Percentiles rank a stretch among this genome's conserved stretches.
Conservation (phyloP, 2,329 filamentous ascomycete species). For the Fusarium oligoseptatum region DNA sequence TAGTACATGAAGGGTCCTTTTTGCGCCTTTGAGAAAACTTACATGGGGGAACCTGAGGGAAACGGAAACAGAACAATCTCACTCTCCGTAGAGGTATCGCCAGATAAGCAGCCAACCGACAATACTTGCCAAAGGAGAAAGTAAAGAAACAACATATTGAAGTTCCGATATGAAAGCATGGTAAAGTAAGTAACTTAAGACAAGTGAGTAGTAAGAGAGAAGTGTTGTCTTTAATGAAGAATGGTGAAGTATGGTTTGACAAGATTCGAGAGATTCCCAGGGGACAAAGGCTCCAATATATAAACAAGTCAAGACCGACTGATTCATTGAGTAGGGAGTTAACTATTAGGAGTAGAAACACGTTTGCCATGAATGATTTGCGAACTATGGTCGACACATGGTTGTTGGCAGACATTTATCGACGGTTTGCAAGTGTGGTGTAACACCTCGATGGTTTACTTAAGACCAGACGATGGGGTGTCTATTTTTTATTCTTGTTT, state of each 20-base stretch:
- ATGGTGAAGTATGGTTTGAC: not conserved
- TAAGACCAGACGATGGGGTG: not conserved
- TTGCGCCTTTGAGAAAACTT: not conserved
- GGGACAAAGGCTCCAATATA: not conserved
- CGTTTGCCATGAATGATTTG: not conserved
- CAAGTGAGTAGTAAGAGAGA: not conserved
- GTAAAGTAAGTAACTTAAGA: not conserved
- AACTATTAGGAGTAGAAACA: not conserved
- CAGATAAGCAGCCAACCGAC: not conserved
- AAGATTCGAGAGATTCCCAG: not conserved
- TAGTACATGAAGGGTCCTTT: not conserved
- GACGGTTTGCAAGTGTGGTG: not conserved
- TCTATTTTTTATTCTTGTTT: not conserved
- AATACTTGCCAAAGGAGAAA: not conserved
- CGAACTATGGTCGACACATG: not conserved
- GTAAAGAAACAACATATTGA: slow-evolving; percentile 1
- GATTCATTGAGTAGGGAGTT: slow-evolving; percentile 13
- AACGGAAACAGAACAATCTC: not conserved
- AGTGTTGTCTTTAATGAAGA: not conserved
- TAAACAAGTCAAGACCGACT: not conserved
- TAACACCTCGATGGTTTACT: not conserved
- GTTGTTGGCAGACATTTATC: not conserved
- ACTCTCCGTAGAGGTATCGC: not conserved
- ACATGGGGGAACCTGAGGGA: not conserved
- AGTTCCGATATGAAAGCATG: not conserved